Conservation (phyloP, 345 rosid genomes). For the Erucastrum elatum region DNA sequence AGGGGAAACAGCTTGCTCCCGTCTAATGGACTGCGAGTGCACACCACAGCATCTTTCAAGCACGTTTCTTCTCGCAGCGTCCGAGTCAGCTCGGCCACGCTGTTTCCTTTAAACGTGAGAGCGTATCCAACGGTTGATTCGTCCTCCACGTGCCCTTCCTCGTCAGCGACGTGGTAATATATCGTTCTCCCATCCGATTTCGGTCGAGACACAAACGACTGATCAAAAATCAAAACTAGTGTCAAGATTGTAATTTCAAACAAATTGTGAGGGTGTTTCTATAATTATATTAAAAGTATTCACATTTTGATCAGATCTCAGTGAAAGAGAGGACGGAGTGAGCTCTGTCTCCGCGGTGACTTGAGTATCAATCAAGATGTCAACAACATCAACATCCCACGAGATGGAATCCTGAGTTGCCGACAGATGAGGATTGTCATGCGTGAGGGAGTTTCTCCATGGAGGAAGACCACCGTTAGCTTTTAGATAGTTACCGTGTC, state of each 20-base stretch:
- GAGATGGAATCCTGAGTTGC: constrained; percentile 64
- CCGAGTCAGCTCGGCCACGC: constrained; percentile 66
- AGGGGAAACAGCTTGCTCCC: constrained; percentile 72
- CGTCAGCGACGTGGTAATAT: constrained; percentile 80
- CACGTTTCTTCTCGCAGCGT: constrained; percentile 73
- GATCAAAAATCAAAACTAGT: constrained; percentile 20
- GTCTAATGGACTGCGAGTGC: constrained; percentile 85
- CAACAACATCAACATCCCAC: constrained; percentile 78
- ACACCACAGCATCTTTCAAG: constrained; percentile 65
- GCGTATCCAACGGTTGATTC: constrained; percentile 57
- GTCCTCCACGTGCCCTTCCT: constrained; percentile 68
- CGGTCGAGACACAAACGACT: constrained; percentile 76
- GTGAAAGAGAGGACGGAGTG: constrained; percentile 44
- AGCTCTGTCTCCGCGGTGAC: constrained; percentile 3
- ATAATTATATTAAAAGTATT: constrained; percentile 30
- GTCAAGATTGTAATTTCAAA: neutral
- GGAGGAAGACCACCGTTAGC: constrained; percentile 79
- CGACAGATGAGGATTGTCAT: constrained; percentile 62
- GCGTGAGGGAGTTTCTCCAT: constrained; percentile 77
- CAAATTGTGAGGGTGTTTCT: neutral
- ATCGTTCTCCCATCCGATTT: constrained; percentile 82
- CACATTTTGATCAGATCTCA: constrained; percentile 56
- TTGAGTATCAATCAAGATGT: constrained; percentile 37
- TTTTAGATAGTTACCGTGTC: constrained; percentile 61
- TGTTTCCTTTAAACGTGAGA: constrained; percentile 75